These are phyloP conservation scores for Solanum chacoense DNA, from an alignment of 305 asterid genomes.

Conservation along the genomic window DNA sequence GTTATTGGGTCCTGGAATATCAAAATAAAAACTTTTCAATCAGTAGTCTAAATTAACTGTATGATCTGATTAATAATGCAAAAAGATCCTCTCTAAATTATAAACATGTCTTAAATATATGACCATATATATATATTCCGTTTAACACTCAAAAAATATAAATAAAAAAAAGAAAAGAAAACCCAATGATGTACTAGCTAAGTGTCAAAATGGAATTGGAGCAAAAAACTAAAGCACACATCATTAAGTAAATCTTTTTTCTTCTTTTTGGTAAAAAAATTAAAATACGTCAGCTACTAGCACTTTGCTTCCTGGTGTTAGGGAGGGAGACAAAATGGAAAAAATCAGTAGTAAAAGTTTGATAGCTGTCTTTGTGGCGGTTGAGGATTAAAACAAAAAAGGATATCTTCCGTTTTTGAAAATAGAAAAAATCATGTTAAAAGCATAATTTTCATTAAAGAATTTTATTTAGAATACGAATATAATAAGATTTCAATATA, in stretches of 20 bases:
- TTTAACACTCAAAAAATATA: not conserved
- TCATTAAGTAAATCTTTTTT: not conserved
- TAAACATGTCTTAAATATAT: not conserved
- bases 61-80: not conserved
- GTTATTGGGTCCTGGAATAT: not conserved
- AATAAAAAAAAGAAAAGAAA: not conserved
- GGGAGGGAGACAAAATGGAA: not conserved
- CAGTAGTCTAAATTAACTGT: not conserved
- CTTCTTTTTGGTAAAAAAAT: not conserved
- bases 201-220: not conserved
- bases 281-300: not conserved
- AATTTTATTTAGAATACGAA: too few species aligned
- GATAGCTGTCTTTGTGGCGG: not conserved
- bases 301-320: not conserved
- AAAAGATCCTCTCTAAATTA: not conserved
- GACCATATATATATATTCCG: not conserved
- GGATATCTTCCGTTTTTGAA: not conserved
- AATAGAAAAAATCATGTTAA: not conserved
- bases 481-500: too few species aligned
- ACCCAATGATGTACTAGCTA: not conserved
- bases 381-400: not conserved
- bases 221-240: not conserved
- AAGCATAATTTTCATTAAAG: too few species aligned
- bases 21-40: not conserved
- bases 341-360: not conserved